These are phyloP conservation scores for Zopfia rhizophila DNA, from an alignment of 2,329 filamentous ascomycete species.

Conservation along the genomic window DNA sequence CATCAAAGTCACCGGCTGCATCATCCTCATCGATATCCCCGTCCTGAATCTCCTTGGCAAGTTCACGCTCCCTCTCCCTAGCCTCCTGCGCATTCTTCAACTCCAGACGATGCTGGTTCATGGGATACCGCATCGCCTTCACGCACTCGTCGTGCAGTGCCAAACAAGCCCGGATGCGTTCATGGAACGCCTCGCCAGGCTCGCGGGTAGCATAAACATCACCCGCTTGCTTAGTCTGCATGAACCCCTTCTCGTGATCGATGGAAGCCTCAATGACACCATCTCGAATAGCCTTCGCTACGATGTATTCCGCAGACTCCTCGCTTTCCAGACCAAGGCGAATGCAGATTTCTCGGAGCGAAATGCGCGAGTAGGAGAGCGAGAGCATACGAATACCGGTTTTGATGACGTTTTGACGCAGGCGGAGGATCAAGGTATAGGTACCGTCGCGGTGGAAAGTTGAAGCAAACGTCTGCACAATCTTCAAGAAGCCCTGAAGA, in stretches of 20 bases:
- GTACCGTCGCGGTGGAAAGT: constrained; percentile 94
- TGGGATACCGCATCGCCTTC: constrained; percentile 99
- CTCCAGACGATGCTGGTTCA: constrained; percentile 98
- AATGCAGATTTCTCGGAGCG: constrained; percentile 95
- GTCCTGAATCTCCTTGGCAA: constrained; percentile 99
- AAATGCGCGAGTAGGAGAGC: constrained; percentile 96
- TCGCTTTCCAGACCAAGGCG: constrained; percentile 92
- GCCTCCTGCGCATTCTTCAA: constrained; percentile 98
- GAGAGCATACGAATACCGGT: constrained; percentile 99
- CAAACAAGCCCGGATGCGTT: constrained; percentile 91
- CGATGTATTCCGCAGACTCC: constrained; percentile 98
- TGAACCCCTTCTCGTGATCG: constrained; percentile 93
- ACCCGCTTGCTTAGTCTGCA: constrained; percentile 97
- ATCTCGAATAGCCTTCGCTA: constrained; percentile 97
- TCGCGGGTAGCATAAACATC: constrained; percentile 97
- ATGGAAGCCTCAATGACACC: constrained; percentile 96
- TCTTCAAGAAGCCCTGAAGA: constrained; percentile 89
- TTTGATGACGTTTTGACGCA: constrained; percentile 99
- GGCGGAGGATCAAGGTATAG: constrained; percentile 91
- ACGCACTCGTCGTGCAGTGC: constrained; percentile 96
- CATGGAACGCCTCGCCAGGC: constrained; percentile 96
- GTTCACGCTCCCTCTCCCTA: constrained; percentile 92
- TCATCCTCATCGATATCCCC: constrained; percentile 97
- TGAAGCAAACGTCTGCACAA: constrained; percentile 81
- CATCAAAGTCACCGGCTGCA: constrained; percentile 94